Evolutionary conservation across 176 grass and related monocot species (phyloP), one percentile per base, ranked within the genome.

Genomic region (Metroxylon sagu): DNA sequence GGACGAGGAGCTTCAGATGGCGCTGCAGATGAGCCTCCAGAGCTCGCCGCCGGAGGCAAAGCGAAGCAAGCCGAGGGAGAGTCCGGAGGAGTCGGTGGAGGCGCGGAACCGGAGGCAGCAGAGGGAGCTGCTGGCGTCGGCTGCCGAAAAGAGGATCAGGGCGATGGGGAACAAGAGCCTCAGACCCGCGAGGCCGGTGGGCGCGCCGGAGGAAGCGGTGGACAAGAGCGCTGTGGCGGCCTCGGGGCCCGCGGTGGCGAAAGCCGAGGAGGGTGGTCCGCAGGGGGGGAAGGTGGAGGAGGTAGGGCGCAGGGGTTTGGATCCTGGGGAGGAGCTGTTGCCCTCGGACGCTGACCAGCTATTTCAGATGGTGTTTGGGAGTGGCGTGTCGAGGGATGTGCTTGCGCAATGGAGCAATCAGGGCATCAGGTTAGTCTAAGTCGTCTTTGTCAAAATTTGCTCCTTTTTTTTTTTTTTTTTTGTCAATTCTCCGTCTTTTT

Each of bases 321-420:
- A 57, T 50, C 62, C 49, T 16, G 73, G 88, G 68, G 76, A 93
- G 56, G 84, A 85, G 64, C 50, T 89, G 74, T 73, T 82, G 29
- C 64, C 49, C 16, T 60, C 73, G 26, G 73, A 77, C 25, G 87
- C 82, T 5, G 78, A 93, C 60, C 77, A 89, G 51, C 75, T 93
- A 5, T 99, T 89, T 75, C 4, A 70, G 18, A 89, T 93, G 76
- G 75, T 93, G 57, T 99, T 99, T 16, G 88, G 94, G 17, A 62
- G 0, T 48, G 74, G 63, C 43, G 88, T 99, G 17, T 76, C 73
- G 5, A 93, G 80, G 78, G 74, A 75, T 25, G 88, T 99, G 53
- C 62, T 99, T 73, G 85, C 82, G 58, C 88, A 89, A 66, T 99
- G 94, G 94, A 83, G 79, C 68, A 99, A 99, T 56, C 94, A 99